Conservation (phyloP, 108 stramenopile genomes). For the Aurantiochytrium sp. region DNA sequence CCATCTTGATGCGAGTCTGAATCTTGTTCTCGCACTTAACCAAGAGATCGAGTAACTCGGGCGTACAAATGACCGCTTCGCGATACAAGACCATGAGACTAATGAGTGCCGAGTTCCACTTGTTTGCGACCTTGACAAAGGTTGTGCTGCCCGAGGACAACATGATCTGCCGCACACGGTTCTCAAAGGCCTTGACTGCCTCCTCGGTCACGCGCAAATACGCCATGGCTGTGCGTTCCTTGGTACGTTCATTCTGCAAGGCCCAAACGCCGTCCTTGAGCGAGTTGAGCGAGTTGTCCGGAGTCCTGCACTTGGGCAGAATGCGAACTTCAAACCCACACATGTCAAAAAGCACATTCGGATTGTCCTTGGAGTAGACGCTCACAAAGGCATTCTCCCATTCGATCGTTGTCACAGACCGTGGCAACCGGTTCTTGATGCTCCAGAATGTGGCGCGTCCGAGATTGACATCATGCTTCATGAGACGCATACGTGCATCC, state of each 20-base stretch:
- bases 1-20: slow-evolving; percentile 98
- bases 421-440: slow-evolving; percentile 93
- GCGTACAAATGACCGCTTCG: slow-evolving; percentile 96
- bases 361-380: slow-evolving; percentile 97
- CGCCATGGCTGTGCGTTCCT: slow-evolving; percentile 97
- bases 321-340: slow-evolving; percentile 94
- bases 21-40: slow-evolving; percentile 99
- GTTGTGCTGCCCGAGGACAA: slow-evolving; percentile 97
- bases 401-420: slow-evolving; percentile 88
- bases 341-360: slow-evolving; percentile 98
- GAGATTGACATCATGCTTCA: slow-evolving; percentile 97
- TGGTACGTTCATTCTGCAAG: slow-evolving; percentile 94
- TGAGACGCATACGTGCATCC: slow-evolving; percentile 93
- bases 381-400: slow-evolving; percentile 97
- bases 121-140: slow-evolving; percentile 99
- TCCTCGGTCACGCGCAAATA: slow-evolving; percentile 85
- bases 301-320: slow-evolving; percentile 72
- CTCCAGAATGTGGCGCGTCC: slow-evolving; percentile 97
- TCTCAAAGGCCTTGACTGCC: slow-evolving; percentile 86
- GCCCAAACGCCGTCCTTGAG: slow-evolving; percentile 98
- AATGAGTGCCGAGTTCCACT: slow-evolving; percentile 95
- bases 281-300: slow-evolving; percentile 54
- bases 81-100: slow-evolving; percentile 97
- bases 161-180: slow-evolving; percentile 92
- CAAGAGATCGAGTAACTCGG: slow-evolving; percentile 87